Base-by-base conservation (phyloP, 2,329 filamentous ascomycete genomes). In the Hysterium pulicare region DNA sequence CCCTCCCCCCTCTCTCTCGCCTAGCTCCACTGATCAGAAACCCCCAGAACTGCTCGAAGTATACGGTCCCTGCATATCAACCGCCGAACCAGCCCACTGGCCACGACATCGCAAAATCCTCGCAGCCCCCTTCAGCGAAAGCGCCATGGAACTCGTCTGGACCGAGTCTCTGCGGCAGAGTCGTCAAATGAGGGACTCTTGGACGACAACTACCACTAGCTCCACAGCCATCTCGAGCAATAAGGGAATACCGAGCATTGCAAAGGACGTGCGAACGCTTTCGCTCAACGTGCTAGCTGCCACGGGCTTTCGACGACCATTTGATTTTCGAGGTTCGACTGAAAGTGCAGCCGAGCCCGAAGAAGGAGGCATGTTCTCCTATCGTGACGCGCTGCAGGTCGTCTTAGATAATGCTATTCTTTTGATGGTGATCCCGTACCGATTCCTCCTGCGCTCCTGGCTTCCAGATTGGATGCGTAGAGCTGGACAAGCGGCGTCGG, bases 121-220 rank as follows among this genome's bases (percentile, higher is more conserved):
- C 5, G 61, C 62, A 8, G 54, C 62, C 1, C 54, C 61, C 0
- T 74, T 74, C 53, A 71, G 71, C 31, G 70, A 74, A 44, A 61
- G 58, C 24, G 68, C 62, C 31, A 71, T 67, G 42, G 51, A 46
- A 2, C 47, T 66, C 4, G 70, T 73, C 2, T 86, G 81, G 66
- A 66, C 67, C 11, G 80, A 85, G 57, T 72, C 75, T 1, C 70
- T 83, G 43, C 61, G 65, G 26, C 84, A 89, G 66, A 76, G 82
- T 0, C 30, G 38, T 16, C 35, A 53, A 7, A 42, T 55, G 39
- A 20, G 51, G 19, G 26, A 28, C 3, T 43, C 22, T 5, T 58
- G 52, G 53, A 33, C 34, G 24, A n/a, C n/a, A n/a, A n/a, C n/a
- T n/a, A n/a, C n/a, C n/a, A n/a, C n/a, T n/a, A n/a, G n/a, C n/a